Evolutionary conservation across 208 protist genomes (phyloP), one percentile per base, ranked within the genome.

Genomic region (Trypanosoma scelopori): DNA sequence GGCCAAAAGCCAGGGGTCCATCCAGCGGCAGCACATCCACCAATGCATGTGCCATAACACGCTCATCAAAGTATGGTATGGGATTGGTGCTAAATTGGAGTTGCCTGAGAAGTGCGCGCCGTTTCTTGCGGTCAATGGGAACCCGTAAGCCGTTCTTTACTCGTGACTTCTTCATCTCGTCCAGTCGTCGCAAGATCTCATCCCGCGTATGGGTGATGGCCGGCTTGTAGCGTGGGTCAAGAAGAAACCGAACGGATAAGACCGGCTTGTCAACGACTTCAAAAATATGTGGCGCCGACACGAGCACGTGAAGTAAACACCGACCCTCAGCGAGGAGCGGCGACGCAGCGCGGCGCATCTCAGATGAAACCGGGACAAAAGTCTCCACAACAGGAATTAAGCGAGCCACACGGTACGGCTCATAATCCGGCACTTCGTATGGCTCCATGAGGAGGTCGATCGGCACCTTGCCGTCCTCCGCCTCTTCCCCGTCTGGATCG

Each of bases 361-460:
- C 70, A 16, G 35, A 23, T 20, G 68, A 70, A 35, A 95, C 65
- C 0, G 69, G 59, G 23, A 89, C 63, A 58, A 71, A 71, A 5
- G 50, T 20, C 15, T 67, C 41, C 5, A 65, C 66, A n/a, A 58
- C 60, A 5, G 79, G 81, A 41, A 93, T 69, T 52, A 96, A 64
- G 1, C 85, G 78, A 53, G 91, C 91, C 4, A 89, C 81, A 20
- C 91, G 85, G 66, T 82, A 90, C 66, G 81, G 87, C 76, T 93
- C 87, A 65, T 92, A 94, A 20, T 72, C 65, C 55, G 85, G 65
- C 5, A 96, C 81, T 41, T 73, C 52, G 39, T 84, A 74, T 13
- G 61, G 59, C 7, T 51, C 71, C 51, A 87, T 61, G 6, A 50
- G 9, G 22, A 32, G 23, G 61, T 13, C 41, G 51, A 43, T 55